Base-by-base conservation (phyloP, 2,329 filamentous ascomycete genomes). In the Pseudocercospora pini-densiflorae region DNA sequence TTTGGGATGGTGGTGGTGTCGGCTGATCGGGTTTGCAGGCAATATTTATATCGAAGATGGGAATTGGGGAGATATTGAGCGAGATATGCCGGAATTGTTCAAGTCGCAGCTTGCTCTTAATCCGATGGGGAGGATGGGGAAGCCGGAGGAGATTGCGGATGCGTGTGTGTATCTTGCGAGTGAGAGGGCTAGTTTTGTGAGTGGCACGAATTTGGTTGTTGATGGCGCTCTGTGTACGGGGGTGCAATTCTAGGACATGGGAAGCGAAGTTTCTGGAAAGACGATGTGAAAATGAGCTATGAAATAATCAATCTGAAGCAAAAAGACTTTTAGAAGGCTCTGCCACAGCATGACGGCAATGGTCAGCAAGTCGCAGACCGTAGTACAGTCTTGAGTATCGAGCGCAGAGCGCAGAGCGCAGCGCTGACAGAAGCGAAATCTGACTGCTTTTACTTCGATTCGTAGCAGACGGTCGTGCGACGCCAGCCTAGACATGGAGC, bases 111-210 rank as follows among this genome's bases (percentile, higher is more conserved):
- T 75, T 57, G 70, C 59, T 43, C 53, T 69, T 61, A 71, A 74
- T 68, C 84, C 85, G 1, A 80, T 81, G 62, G 79, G 79, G 3
- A 76, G 83, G 4, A 77, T 86, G 66, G 85, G 83, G 0, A 77
- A 77, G 66, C 82, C 85, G 0, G 81, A 83, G 19, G 85, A 87
- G 65, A 80, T 87, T 47, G 84, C 85, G 0, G 78, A 80, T 59
- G 77, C 79, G 1, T 79, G 86, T 43, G 77, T 74, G 0, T 86
- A 84, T 63, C 64, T 87, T 59, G 68, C 66, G 23, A 76, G 74
- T 54, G 64, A 71, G 29, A 68, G 69, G 62, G 75, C 75, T 45
- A 68, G 63, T 31, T 77, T 76, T 61, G 68, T 76, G n/a, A 71
- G 64, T 29, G 74, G 75, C 9, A 59, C 69, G n/a, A 77, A 77